These are phyloP conservation scores for Lentinula detonsa DNA, from an alignment of 768 basidiomycete species.

Conservation along the genomic window DNA sequence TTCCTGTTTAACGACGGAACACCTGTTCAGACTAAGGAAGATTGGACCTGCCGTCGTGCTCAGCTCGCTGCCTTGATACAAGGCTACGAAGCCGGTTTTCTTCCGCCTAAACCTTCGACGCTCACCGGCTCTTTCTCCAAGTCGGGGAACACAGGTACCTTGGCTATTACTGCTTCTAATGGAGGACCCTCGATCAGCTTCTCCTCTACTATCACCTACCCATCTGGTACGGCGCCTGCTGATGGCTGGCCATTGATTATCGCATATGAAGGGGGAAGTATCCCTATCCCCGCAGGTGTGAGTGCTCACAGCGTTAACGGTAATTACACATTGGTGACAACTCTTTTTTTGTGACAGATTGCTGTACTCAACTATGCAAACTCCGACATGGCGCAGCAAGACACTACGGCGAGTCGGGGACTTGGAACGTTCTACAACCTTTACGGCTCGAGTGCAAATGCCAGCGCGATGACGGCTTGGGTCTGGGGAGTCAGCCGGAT, in stretches of 20 bases:
- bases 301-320: background rate
- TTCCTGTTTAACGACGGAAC: constrained; percentile 45
- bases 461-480: constrained; percentile 56
- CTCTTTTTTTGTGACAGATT: background rate
- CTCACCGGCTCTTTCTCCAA: constrained; percentile 39
- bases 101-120: constrained; percentile 40
- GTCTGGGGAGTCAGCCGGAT: constrained; percentile 56
- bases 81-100: constrained; percentile 44
- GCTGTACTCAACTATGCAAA: constrained; percentile 49
- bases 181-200: constrained; percentile 44
- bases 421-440: constrained; percentile 53
- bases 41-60: constrained; percentile 46
- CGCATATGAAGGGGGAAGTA: constrained; percentile 38
- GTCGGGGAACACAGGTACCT: constrained; percentile 19
- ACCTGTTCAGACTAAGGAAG: constrained; percentile 33
- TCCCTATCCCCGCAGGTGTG: constrained; percentile 29
- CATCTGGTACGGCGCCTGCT: constrained; percentile 37
- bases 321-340: constrained; percentile 10
- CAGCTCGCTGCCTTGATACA: constrained; percentile 47
- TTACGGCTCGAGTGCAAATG: constrained; percentile 40
- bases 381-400: constrained; percentile 48
- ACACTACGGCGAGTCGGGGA: constrained; percentile 38
- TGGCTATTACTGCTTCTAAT: constrained; percentile 44
- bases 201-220: constrained; percentile 37
- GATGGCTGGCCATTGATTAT: constrained; percentile 38